Evolutionary conservation across 805 yeast genomes (phyloP).

Genomic region (Sugiyamaella chiloensis): DNA sequence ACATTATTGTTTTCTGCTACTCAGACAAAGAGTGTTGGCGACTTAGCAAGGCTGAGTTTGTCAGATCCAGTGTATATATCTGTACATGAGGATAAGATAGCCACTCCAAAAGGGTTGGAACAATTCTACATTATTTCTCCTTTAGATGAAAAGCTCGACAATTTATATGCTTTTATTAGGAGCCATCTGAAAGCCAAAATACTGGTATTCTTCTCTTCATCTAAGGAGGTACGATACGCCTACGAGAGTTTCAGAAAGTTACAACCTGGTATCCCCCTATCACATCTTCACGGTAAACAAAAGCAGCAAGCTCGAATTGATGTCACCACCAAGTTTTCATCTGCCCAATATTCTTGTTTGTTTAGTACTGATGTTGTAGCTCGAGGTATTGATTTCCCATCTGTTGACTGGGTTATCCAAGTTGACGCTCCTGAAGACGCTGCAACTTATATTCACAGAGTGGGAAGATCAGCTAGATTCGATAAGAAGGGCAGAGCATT

Average conservation of each 20-base stretch:
- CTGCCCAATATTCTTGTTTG: conserved; percentile 74
- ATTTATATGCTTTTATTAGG: conserved; percentile 80
- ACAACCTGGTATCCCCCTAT: conserved; percentile 87
- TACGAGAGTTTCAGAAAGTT: conserved; percentile 82
- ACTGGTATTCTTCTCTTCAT: conserved; percentile 78
- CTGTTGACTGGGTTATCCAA: conserved; percentile 93
- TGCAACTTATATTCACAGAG: conserved; percentile 87
- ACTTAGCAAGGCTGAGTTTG: conserved; percentile 75
- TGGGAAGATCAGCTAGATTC: conserved; percentile 85
- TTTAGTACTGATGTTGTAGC: conserved; percentile 92
- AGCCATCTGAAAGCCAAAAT: conserved; percentile 78
- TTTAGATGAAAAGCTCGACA: conserved; percentile 78
- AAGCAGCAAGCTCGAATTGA: conserved; percentile 87
- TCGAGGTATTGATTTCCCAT: conserved; percentile 88
- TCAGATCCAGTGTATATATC: conserved; percentile 60
- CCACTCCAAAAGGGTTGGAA: conserved; percentile 80
- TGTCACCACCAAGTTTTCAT: conserved; percentile 71
- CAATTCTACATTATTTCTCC: conserved; percentile 76
- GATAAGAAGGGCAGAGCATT: conserved; percentile 82
- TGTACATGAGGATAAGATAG: conserved; percentile 38
- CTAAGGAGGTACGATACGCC: conserved; percentile 86
- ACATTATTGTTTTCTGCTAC: conserved; percentile 86
- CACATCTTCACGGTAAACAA: conserved; percentile 86
- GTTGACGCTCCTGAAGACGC: conserved; percentile 88
- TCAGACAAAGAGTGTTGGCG: conserved; percentile 76